Evolutionary conservation across 345 rosid genomes (phyloP), one percentile per base, ranked within the genome.

Genomic region (Brassica napus): DNA sequence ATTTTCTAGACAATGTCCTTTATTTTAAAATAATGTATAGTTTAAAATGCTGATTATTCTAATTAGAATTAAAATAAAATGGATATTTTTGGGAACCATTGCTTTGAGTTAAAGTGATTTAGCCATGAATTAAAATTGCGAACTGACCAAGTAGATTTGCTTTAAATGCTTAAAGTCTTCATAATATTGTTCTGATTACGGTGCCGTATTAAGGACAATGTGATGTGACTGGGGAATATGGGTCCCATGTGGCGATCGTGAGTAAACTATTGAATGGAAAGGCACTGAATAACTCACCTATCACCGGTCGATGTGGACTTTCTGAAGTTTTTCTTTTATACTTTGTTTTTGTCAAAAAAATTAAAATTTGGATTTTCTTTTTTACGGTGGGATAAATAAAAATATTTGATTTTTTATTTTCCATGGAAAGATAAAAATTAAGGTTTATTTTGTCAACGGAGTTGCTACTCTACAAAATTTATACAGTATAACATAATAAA

Each of bases 221-320:
- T 69, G 79, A 74, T 80, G 79, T 74, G 83, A 80, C 83, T 9
- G 67, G 71, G 26, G 59, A 69, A 73, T 79, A 55, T 69, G 79
- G 75, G 71, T 54, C 79, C 71, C n/a, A 62, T 15, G 35, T 47
- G 71, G 55, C 7, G 32, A 67, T 67, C 77, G 71, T 68, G 71
- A 24, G 58, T 34, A 49, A 23, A 54, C 79, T 62, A 15, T 62
- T 68, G 37, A 34, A 0, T 34, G 60, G 60, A 74, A 68, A 68
- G 75, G 16, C 18, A 68, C 37, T 64, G 6, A n/a, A 59, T 67
- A 15, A 30, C 60, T 44, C 31, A 3, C 15, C 37, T 49, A 21
- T 59, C 73, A 73, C 78, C 70, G 24, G 67, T 65, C 28, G 12
- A 68, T 68, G 66, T 59, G 34, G 64, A 68, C 35, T 32, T 59